These are phyloP conservation scores for Boletus sp. DNA, from an alignment of 1,284 basidiomycete genomes.

Conservation along the genomic window DNA sequence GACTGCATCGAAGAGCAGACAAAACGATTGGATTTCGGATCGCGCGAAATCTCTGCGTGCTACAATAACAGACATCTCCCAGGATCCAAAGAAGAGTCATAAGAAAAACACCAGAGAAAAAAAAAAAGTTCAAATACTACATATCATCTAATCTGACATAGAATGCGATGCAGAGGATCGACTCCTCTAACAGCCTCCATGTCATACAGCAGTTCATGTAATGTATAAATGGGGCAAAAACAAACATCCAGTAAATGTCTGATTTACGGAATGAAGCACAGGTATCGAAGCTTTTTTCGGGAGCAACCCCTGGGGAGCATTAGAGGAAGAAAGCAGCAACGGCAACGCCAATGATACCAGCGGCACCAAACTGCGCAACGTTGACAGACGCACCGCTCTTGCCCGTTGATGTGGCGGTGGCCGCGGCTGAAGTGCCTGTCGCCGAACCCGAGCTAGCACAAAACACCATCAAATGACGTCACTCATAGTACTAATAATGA, in stretches of 20 bases:
- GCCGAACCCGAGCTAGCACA: constrained; percentile 6
- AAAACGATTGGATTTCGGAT: constrained; percentile 1
- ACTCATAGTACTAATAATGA: neutral
- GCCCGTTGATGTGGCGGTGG: constrained; percentile 14
- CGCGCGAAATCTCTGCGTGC: constrained; percentile 10
- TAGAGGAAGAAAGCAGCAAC: constrained; percentile 41
- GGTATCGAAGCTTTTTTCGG: constrained; percentile 21
- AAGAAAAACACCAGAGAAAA: neutral
- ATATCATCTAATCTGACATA: constrained; percentile 3
- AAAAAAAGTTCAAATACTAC: neutral
- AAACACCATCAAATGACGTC: constrained; percentile 12
- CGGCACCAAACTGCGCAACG: constrained; percentile 37
- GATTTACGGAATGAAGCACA: constrained; percentile 13
- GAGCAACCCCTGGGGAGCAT: neutral
- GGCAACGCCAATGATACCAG: constrained; percentile 45
- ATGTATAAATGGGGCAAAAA: constrained; percentile 19
- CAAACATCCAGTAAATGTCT: constrained; percentile 13
- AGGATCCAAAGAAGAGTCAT: constrained; percentile 12
- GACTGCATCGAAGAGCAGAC: no score
- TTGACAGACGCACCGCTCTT: constrained; percentile 32
- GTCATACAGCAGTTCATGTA: constrained; percentile 13
- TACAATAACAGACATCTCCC: constrained; percentile 16
- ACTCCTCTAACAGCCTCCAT: neutral
- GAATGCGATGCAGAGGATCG: constrained; percentile 1
- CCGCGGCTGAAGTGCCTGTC: constrained; percentile 12